Base-by-base conservation (phyloP, 192 early-diverging fungal species). In the Globomyces pollinis-pini region DNA sequence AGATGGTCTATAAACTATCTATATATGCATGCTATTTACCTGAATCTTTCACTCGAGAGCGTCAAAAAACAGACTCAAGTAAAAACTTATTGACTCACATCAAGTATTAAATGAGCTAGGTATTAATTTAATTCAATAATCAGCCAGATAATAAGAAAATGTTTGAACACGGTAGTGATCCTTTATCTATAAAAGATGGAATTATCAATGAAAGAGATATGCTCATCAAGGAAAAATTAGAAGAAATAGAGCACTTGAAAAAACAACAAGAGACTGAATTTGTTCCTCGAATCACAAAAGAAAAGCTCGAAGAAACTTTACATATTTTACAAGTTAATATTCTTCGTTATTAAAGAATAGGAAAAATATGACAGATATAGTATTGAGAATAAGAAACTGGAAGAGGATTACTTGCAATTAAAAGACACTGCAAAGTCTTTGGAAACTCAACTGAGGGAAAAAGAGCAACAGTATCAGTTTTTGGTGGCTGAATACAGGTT, bases 401-500 rank as follows among this genome's bases (percentile, higher is more conserved):
- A 71, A 56, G 41, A 32, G 8, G 64, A 77, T 51, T 38, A 74
- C 12, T 35, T 39, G 5, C 59, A 44, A 38, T 71, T 70, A 38
- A 42, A 64, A n/a, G 18, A 50, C 4, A 38, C 50, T 6, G 52
- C 69, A 3, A 47, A 39, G 8, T 36, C 58, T 4, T 43, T 74
- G 18, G 67, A 74, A 32, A 51, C 53, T 18, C 50, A 60, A 2
- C 33, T 79, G 26, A 54, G 50, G 20, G 73, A 75, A 38, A 79
- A 71, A 64, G 68, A 74, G 45, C 61, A 72, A 39, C 77, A 79
- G 52, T 79, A 79, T 57, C 65, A 72, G 29, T 75, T 75, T 54
- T 61, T 79, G 21, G 59, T 76, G 33, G 51, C 59, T 20, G 77
- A 79, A 43, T 79, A 79, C 65, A n/a, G n/a, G n/a, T n/a, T n/a